A percentile compares a stretch with the other conserved stretches of the same genome.
phyloP scores from a whole-genome alignment of 352 stramenopile species.

The Pythium inflatum region DNA sequence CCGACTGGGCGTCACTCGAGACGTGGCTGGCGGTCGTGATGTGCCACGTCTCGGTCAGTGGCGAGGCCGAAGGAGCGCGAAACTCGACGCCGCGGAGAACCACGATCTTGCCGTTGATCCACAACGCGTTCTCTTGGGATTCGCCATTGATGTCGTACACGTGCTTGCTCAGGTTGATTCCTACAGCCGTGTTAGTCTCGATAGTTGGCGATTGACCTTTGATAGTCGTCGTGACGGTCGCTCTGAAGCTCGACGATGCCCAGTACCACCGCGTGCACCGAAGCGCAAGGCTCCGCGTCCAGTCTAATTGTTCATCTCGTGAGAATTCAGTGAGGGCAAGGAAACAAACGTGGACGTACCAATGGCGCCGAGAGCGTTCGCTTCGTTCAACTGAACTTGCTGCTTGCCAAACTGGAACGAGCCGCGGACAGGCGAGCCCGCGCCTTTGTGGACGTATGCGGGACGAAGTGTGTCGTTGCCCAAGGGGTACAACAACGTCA shows the following conservation, averaged over 20 bases:
- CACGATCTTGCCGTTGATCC: slow-evolving; percentile 46
- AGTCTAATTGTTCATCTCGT: no score
- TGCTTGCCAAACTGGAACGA: slow-evolving; percentile 34
- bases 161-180: slow-evolving; percentile 52
- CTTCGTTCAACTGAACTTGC: slow-evolving; percentile 10
- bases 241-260: slow-evolving; percentile 44
- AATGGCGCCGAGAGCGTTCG: slow-evolving; percentile 33
- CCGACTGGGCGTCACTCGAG: slow-evolving; percentile 5
- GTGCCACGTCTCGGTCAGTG: slow-evolving; percentile 25
- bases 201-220: not conserved
- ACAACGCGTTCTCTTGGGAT: slow-evolving; percentile 57
- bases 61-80: slow-evolving; percentile 23
- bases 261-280: slow-evolving; percentile 50
- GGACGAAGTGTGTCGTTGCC: slow-evolving; percentile 47
- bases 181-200: slow-evolving; percentile 31
- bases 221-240: slow-evolving; percentile 24
- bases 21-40: slow-evolving; percentile 20
- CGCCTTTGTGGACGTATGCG: slow-evolving; percentile 51
- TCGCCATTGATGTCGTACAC: slow-evolving; percentile 58
- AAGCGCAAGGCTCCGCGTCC: slow-evolving; percentile 46
- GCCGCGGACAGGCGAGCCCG: slow-evolving; percentile 37
- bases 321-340: no score
- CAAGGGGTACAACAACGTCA: slow-evolving; percentile 45
- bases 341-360: no score
- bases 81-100: slow-evolving; percentile 45